Evolutionary conservation across 192 early-diverging fungal species (phyloP), one percentile per base, ranked within the genome.

Genomic region (Coemansia sp.): DNA sequence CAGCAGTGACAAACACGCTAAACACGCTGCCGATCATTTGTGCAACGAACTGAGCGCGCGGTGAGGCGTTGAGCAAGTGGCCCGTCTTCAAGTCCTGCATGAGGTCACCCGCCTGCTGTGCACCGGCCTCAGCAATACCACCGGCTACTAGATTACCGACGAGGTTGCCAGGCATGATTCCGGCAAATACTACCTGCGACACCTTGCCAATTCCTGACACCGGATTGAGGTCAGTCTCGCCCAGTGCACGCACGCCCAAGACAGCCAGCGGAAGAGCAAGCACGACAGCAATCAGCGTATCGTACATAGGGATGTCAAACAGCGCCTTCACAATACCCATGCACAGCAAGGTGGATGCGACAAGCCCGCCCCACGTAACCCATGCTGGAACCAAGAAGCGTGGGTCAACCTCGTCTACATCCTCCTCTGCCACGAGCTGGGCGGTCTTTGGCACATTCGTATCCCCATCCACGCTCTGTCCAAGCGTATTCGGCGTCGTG

Each of bases 71-170:
- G 47, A 95, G 84, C 29, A 95, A 50, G 64, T 95, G 92, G 7
- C 94, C 94, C 7, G 94, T 95, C 67, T 95, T 95, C 43, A 95
- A 75, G 74, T 95, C 94, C 70, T 89, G 87, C 87, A 92, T 91
- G 71, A 93, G 79, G 63, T 94, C 92, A 66, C 89, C 91, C 12
- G 88, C 86, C 73, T 89, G 89, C 71, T 89, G 88, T 24, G 88
- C 87, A 8, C 89, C 92, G 20, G 90, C 89, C 65, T 91, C 92
- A 16, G 93, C 91, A 61, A 94, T 89, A 10, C 90, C 88, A 49
- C 93, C 93, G 27, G 91, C 89, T 61, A 93, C 86, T 71, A 95
- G 66, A 83, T 95, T 93, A 62, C 88, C 89, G 2, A 89, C 87
- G 36, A 93, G 84, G 7, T 85, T 85, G 5, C 90, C 90, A 4